Base-by-base conservation (phyloP, 164 flowering plant genomes). In the Platanus orientalis region DNA sequence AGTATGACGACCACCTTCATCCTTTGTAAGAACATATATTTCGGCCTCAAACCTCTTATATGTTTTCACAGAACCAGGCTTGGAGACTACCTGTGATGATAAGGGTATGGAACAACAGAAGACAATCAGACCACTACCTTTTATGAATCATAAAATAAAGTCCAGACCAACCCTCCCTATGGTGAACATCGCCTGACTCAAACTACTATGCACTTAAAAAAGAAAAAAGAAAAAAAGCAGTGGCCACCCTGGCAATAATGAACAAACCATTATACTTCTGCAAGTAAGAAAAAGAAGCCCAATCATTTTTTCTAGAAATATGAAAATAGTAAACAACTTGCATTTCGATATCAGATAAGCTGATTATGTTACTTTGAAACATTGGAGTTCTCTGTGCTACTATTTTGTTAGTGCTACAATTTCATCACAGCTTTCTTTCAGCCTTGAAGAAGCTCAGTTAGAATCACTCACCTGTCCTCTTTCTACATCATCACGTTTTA, bases 1-100 rank as follows among this genome's bases (percentile, higher is more conserved):
- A 26, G 98, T 92, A 64, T 95, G 97, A 12, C 99, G 92, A 16
- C 98, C 99, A 73, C 99, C 99, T 84, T 94, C 98, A 59, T 91
- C 98, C 79, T 94, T 89, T 44, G 95, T 87, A 24, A 95, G 96
- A 44, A 89, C 97, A 66, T 92, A 95, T 57, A 95, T 88, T 68
- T 92, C 97, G 58, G 97, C 99, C 71, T 95, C 97, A 65, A 95
- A 95, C 67, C 64, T 87, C 73, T 81, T 90, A 76, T 73, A 88
- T 60, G 97, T 83, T 76, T 89, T 92, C 59, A 86, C 19, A 59
- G 75, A 39, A 53, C 86, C 89, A 53, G 97, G 96, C 72, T 94
- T 94, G 20, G 97, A 88, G 66, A 91, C 78, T 3, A 95, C 97
- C 99, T 95, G 76, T 23, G 36, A 54, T 65, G 42, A 56, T 50